Conservation (phyloP, 2,329 filamentous ascomycete species). For the Chaetomium sp. region DNA sequence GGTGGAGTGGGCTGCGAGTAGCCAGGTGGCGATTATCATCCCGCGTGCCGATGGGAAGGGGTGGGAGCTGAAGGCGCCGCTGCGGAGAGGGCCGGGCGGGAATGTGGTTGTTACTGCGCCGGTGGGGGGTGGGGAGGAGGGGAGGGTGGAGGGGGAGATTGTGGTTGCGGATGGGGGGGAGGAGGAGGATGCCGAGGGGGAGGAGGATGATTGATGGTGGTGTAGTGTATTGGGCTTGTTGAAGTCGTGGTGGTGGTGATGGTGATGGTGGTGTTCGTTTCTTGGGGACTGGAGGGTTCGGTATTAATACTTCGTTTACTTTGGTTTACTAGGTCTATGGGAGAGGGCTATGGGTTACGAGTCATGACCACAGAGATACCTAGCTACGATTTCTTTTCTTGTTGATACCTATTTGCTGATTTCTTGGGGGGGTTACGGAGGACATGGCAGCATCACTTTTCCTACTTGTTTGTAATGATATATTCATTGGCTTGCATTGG, state of each 20-base stretch:
- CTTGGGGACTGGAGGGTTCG: background rate
- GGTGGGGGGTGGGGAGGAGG: constrained; percentile 6
- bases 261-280: background rate
- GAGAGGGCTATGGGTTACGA: constrained; percentile 10
- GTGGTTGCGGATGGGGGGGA: background rate
- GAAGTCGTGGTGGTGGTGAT: background rate
- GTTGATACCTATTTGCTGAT: constrained; percentile 12
- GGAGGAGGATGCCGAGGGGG: constrained; percentile 17
- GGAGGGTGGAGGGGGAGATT: constrained; percentile 11
- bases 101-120: constrained; percentile 17
- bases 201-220: constrained; percentile 20
- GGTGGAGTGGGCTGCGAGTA: constrained; percentile 45
- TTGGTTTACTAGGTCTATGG: background rate
- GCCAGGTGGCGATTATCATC: constrained; percentile 44
- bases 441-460: background rate
- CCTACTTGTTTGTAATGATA: constrained; percentile 15
- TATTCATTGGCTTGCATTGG: background rate
- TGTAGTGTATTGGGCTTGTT: too few species aligned
- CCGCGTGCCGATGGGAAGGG: constrained; percentile 26
- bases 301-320: background rate
- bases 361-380: constrained; percentile 18
- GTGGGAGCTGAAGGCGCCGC: constrained; percentile 43
- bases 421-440: background rate
- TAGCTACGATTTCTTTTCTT: constrained; percentile 13
- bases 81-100: constrained; percentile 30